A percentile compares a stretch with the other conserved stretches of the same genome.
These are phyloP conservation scores for Haplosporangium sp. DNA, from an alignment of 371 early-diverging fungal species.

Conservation along the genomic window DNA sequence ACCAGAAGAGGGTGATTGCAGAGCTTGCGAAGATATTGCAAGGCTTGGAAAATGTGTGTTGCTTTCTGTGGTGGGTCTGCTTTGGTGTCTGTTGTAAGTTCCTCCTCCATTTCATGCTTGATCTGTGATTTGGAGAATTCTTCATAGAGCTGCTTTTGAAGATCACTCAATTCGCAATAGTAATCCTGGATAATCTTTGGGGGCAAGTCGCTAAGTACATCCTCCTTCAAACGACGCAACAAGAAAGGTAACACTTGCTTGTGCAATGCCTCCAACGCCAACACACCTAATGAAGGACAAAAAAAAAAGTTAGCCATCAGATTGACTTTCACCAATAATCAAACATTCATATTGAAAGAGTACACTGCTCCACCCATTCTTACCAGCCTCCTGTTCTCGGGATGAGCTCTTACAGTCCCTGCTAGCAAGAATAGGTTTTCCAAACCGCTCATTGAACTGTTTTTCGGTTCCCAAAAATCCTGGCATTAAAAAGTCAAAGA, in stretches of 20 bases:
- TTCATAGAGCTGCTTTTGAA: conserved; percentile 92
- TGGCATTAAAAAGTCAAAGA: conserved; percentile 99
- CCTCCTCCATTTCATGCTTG: conserved; percentile 65
- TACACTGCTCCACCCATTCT: background rate
- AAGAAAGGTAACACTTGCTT: conserved; percentile 98
- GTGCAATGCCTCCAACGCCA: conserved; percentile 94
- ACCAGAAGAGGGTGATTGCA: conserved; percentile 96
- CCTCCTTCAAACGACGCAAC: conserved; percentile 97
- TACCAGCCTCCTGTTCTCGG: conserved; percentile 82
- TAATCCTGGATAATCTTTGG: conserved; percentile 99
- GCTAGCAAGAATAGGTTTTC: conserved; percentile 91
- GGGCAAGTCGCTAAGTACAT: conserved; percentile 98
- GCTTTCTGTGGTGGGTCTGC: conserved; percentile 60
- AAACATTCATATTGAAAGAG: background rate
- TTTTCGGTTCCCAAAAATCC: conserved; percentile 92
- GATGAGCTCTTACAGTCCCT: conserved; percentile 90
- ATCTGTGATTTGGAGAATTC: conserved; percentile 82
- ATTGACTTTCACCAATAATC: background rate
- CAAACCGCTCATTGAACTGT: conserved; percentile 91
- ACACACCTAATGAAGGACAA: conserved; percentile 66
- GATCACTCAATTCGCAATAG: conserved; percentile 93
- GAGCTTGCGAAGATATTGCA: conserved; percentile 96
- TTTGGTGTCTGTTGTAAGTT: conserved; percentile 55
- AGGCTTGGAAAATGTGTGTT: conserved; percentile 95
- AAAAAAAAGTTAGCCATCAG: background rate